A percentile compares a stretch with the other conserved stretches of the same genome.
phyloP scores from a whole-genome alignment of 139 green algal genomes.

The Coccomyxa sp. region DNA sequence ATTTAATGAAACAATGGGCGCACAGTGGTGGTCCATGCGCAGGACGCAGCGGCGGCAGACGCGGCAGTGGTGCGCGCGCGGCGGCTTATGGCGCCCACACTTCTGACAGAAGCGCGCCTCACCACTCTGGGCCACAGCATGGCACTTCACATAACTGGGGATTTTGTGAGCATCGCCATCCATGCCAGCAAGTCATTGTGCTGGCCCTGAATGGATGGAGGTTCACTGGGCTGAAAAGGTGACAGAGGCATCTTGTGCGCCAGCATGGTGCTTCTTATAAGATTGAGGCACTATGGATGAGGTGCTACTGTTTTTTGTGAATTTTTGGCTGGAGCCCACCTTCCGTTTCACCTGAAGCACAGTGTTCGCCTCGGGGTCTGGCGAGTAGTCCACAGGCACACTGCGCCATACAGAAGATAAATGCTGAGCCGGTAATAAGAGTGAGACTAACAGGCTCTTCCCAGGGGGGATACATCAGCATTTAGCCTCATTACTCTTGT shows the following conservation, averaged over 20 bases:
- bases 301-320: no score
- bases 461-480: neutral
- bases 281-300: no score
- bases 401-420: neutral
- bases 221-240: no score
- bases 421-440: no score
- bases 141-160: no score
- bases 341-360: constrained; percentile 24
- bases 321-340: neutral
- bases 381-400: constrained; percentile 10
- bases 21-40: constrained; percentile 52
- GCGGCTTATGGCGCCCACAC: constrained; percentile 76
- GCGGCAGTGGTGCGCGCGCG: constrained; percentile 82
- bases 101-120: constrained; percentile 76
- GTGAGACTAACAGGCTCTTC: neutral
- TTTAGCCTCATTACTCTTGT: neutral
- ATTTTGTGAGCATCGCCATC: no score
- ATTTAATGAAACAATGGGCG: no score
- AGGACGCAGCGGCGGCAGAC: constrained; percentile 84
- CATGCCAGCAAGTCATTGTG: no score
- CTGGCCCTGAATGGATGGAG: no score
- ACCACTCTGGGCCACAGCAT: constrained; percentile 31
- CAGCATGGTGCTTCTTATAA: no score
- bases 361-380: neutral
- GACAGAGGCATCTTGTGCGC: no score